Evolutionary conservation across 2,329 filamentous ascomycete genomes (phyloP).

Genomic region (Blumeria graminis): DNA sequence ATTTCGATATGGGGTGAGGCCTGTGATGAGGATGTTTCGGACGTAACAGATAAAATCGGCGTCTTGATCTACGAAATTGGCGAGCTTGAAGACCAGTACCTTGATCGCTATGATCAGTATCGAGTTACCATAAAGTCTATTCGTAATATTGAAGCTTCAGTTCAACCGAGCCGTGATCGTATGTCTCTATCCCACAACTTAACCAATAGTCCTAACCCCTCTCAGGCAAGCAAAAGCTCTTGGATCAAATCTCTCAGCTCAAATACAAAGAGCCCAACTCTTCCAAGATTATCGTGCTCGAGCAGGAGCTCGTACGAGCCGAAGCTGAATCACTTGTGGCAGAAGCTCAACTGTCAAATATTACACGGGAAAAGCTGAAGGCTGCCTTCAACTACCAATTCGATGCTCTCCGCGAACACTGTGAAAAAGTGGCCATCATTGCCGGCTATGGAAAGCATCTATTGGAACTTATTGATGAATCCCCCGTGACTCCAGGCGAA

Average conservation of each 20-base stretch:
- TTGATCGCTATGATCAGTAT: slow-evolving; percentile 98
- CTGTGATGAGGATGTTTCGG: slow-evolving; percentile 91
- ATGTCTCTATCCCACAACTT: slow-evolving; percentile 17
- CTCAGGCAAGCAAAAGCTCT: slow-evolving; percentile 93
- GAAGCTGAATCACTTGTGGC: slow-evolving; percentile 98
- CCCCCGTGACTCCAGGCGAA: slow-evolving; percentile 88
- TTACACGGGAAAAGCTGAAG: slow-evolving; percentile 98
- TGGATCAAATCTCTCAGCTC: slow-evolving; percentile 90
- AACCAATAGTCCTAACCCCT: slow-evolving; percentile 6
- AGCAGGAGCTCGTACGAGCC: slow-evolving; percentile 93
- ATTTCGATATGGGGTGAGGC: slow-evolving; percentile 91
- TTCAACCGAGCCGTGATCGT: slow-evolving; percentile 95
- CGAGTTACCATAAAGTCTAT: slow-evolving; percentile 98
- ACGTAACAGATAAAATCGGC: slow-evolving; percentile 96
- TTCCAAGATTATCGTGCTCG: slow-evolving; percentile 86
- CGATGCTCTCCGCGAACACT: slow-evolving; percentile 88
- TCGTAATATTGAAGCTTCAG: slow-evolving; percentile 93
- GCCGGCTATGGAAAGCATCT: slow-evolving; percentile 95
- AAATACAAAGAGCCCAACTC: slow-evolving; percentile 99
- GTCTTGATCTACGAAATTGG: slow-evolving; percentile 84
- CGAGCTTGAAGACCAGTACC: slow-evolving; percentile 88
- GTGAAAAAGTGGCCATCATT: slow-evolving; percentile 94
- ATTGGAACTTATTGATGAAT: slow-evolving; percentile 90
- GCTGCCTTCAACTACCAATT: slow-evolving; percentile 96
- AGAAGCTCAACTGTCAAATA: slow-evolving; percentile 95